Base-by-base conservation (phyloP, 2,329 filamentous ascomycete genomes). In the Tolypocladium sp. region DNA sequence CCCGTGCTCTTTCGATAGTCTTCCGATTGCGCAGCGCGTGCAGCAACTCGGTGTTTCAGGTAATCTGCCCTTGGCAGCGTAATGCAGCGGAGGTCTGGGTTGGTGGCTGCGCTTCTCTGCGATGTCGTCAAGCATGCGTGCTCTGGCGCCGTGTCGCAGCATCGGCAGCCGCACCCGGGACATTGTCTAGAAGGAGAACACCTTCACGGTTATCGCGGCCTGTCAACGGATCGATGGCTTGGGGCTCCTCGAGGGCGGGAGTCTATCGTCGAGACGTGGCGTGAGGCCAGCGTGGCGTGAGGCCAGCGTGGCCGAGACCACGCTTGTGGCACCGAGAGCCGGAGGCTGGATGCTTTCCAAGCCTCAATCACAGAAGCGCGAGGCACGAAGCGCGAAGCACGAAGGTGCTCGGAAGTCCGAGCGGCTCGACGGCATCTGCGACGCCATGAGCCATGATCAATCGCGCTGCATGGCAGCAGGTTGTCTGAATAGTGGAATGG, bases 241-340 rank as follows among this genome's bases (percentile, higher is more conserved):
- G 22, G n/a, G 79, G 42, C 22, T 22, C 20, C 41, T n/a, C 9
- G 12, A 25, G 6, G 42, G 42, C 4, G 2, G 41, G n/a, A 46
- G 22, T 17, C 25, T 8, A 46, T 30, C 4, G 25, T 3, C 27
- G 27, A n/a, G 9, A 4, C 49, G 46, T 38, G 37, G 37, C 13
- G 37, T n/a, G n/a, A n/a, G n/a, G n/a, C n/a, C n/a, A n/a, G n/a
- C n/a, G n/a, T 20, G 13, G 42, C 42, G 42, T 44, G 25, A 30
- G 44, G 44, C 22, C 13, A 10, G 42, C n/a, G 42, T 25, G 44
- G 46, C 6, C 46, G 27, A 51, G 46, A 51, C 15, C 46, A 51
- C 17, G 25, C 15, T 33, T 33, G 27, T 20, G 25, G 44, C 25
- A 15, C 44, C 22, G 15, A 30, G 27, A 33, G 46, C 46, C 8